Evolutionary conservation across 2,329 filamentous ascomycete species (phyloP).

Genomic region (Colletotrichum brevisporum): DNA sequence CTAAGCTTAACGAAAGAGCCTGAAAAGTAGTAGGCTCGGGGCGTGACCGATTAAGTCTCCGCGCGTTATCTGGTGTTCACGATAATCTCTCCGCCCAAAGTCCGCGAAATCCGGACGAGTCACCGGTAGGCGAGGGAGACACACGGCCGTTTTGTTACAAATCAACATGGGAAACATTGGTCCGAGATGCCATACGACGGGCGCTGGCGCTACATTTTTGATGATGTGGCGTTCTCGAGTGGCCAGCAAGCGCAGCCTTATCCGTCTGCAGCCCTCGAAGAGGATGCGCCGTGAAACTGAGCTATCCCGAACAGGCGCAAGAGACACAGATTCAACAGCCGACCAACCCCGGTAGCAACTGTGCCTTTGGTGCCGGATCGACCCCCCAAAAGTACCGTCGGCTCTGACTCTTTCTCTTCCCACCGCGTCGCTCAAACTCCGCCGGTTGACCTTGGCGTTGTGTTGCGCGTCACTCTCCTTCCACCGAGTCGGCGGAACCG

Average conservation of each 20-base stretch:
- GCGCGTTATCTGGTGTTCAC: constrained; percentile 1
- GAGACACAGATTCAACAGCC: neutral
- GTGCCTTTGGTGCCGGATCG: constrained; percentile 17
- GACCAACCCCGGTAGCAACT: constrained; percentile 6
- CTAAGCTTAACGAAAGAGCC: constrained; percentile 15
- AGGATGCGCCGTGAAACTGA: constrained; percentile 24
- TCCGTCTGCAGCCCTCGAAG: constrained; percentile 32
- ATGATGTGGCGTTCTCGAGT: constrained; percentile 36
- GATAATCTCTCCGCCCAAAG: neutral
- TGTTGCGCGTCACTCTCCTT: constrained; percentile 5
- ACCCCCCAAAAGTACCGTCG: constrained; percentile 14
- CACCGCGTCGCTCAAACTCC: constrained; percentile 29
- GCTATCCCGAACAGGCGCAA: constrained; percentile 15
- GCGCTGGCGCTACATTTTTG: constrained; percentile 8
- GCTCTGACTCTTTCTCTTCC: constrained; percentile 18
- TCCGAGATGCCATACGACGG: constrained; percentile 27
- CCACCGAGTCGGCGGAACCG: constrained; percentile 38
- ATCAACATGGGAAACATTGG: constrained; percentile 28
- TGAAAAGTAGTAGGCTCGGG: neutral
- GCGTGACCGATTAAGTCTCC: constrained; percentile 1
- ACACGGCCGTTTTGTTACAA: constrained; percentile 35
- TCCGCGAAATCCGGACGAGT: constrained; percentile 17
- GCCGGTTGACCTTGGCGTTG: neutral
- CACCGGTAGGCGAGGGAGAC: constrained; percentile 12
- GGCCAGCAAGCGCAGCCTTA: constrained; percentile 38